These are phyloP conservation scores for Exophiala mesophila DNA, from an alignment of 2,329 filamentous ascomycete genomes.

Conservation along the genomic window DNA sequence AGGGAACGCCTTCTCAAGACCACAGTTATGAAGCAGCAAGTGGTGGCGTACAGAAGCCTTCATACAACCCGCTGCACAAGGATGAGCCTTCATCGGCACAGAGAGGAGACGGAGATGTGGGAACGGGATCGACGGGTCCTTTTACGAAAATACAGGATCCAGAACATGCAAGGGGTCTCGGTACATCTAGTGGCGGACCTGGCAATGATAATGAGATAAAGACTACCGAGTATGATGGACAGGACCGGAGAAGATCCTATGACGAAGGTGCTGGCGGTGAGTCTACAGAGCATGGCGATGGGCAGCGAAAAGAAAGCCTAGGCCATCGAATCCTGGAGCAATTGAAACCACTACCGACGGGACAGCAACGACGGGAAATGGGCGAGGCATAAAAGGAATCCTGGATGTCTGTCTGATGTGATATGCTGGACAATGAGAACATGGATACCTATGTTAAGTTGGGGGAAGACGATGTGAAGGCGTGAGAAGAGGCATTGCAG, in stretches of 20 bases:
- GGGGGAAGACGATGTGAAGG: too few relatives aligned
- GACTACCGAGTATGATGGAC: neutral
- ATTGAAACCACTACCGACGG: neutral
- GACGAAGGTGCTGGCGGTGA: neutral
- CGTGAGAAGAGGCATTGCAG: too few relatives aligned
- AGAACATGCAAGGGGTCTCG: neutral
- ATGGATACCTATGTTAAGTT: too few relatives aligned
- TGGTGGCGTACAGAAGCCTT: constrained; percentile 19
- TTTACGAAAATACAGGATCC: neutral
- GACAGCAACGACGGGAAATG: too few relatives aligned
- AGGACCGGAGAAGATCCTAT: neutral
- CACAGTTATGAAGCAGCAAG: constrained; percentile 8
- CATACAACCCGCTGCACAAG: constrained; percentile 22
- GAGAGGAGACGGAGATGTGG: neutral
- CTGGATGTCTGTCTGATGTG: too few relatives aligned
- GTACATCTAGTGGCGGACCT: neutral
- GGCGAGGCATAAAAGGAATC: too few relatives aligned
- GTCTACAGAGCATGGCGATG: neutral
- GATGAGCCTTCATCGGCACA: neutral
- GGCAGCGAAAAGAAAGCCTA: neutral
- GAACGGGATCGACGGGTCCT: neutral
- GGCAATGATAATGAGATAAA: neutral
- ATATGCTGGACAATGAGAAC: too few relatives aligned
- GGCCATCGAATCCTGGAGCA: neutral
- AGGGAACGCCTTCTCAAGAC: constrained; percentile 1